Evolutionary conservation across 1,139 yeast genomes (phyloP), one percentile per base, ranked within the genome.

Genomic region (Nadsonia commutata): DNA sequence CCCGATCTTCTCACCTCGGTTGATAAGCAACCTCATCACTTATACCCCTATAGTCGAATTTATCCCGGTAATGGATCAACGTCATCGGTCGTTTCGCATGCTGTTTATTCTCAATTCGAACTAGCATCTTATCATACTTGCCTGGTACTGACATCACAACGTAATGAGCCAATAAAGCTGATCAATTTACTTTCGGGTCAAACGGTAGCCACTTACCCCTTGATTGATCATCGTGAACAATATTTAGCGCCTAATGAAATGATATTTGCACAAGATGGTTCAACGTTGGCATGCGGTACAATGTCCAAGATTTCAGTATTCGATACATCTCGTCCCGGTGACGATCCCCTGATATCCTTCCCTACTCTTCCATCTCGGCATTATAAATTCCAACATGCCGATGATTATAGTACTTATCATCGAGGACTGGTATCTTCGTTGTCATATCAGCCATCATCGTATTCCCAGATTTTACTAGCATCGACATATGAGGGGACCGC

Each of bases 81-180:
- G 13, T 27, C 33, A 9, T 27, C 33, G n/a, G 47, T 57, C 19
- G 45, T 51, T 5, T 42, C 57, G 2, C 46, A 50, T n/a, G 49
- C 50, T 2, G 18, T 56, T 2, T 56, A 53, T 33, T 63, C 64
- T 1, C 38, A 41, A 6, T 54, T 57, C 56, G 2, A 38, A 47
- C 20, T 59, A 49, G 41, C 33, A 5, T 46, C 47, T 17, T 43
- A 45, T 33, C 7, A 54, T 0, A 41, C 49, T 1, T 51, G 57
- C 40, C 49, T 52, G 1, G 38, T 49, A 0, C 48, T 58, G 0
- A 47, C 57, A 0, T 50, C 60, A 1, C 51, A 52, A 2, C 46
- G 51, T n/a, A 52, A 56, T 13, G 40, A 52, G 7, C 66, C 66
- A 0, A 45, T 62, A 39, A 53, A 51, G 39, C 43, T 62, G 31